Conservation (phyloP, 1,284 basidiomycete species). For the Coriolopsis trogii region DNA sequence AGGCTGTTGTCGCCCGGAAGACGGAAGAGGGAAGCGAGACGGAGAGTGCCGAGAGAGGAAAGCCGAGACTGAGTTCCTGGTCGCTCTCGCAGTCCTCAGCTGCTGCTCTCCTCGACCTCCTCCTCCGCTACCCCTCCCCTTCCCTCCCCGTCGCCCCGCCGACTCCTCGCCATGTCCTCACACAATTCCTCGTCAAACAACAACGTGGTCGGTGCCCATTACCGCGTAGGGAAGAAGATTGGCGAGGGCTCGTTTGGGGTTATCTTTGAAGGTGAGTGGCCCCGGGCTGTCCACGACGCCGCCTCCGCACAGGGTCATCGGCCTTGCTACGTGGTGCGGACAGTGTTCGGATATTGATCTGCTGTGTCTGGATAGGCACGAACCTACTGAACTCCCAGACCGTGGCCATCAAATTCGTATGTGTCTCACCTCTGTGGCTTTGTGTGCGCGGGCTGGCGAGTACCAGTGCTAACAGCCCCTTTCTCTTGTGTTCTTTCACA, state of each 20-base stretch:
- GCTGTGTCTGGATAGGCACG: constrained; percentile 61
- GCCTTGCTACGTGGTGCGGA: constrained; percentile 4
- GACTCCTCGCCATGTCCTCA: constrained; percentile 53
- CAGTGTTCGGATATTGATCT: background rate
- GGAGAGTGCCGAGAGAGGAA: constrained; percentile 19
- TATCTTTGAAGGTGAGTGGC: constrained; percentile 85
- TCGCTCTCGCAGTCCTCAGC: constrained; percentile 10
- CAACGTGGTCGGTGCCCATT: constrained; percentile 79
- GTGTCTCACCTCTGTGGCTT: constrained; percentile 37
- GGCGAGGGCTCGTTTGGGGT: constrained; percentile 93
- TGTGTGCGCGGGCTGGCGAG: background rate
- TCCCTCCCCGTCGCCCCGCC: constrained; percentile 31
- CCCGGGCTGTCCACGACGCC: constrained; percentile 6
- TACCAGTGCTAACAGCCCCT: constrained; percentile 2
- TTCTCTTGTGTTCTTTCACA: constrained; percentile 6
- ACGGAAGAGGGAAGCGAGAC: constrained; percentile 15
- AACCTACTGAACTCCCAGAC: constrained; percentile 95
- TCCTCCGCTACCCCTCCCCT: constrained; percentile 13
- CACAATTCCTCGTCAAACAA: constrained; percentile 61
- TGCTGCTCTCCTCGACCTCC: constrained; percentile 29
- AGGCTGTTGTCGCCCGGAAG: background rate
- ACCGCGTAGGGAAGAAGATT: constrained; percentile 85
- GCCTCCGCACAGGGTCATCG: constrained; percentile 2
- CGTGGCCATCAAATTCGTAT: constrained; percentile 97
- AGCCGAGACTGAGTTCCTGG: constrained; percentile 18